Conservation (phyloP, 495 filamentous ascomycete genomes). For the Cercophora sp. region DNA sequence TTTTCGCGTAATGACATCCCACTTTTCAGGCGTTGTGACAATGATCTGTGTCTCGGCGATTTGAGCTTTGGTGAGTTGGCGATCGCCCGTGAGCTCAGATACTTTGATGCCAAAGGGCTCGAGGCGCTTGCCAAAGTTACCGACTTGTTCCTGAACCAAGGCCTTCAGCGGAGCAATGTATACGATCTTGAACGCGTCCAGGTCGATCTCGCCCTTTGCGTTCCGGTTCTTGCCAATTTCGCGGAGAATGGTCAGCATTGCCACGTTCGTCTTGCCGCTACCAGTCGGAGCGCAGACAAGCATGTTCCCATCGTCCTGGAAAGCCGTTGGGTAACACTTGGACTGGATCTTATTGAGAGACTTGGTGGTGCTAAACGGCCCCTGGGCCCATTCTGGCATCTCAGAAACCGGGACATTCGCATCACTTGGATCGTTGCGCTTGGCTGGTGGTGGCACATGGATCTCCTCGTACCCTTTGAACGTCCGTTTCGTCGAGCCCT, state of each 20-base stretch:
- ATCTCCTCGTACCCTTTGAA: slow-evolving; percentile 99
- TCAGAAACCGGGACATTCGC: slow-evolving; percentile 75
- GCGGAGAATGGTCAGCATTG: slow-evolving; percentile 92
- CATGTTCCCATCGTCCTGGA: slow-evolving; percentile 94
- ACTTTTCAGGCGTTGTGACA: slow-evolving; percentile 98
- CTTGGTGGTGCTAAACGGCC: slow-evolving; percentile 70
- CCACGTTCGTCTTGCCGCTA: slow-evolving; percentile 98
- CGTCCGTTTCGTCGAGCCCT: slow-evolving; percentile 88
- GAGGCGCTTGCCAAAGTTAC: slow-evolving; percentile 89
- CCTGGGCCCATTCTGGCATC: slow-evolving; percentile 86
- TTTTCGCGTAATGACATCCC: slow-evolving; percentile 98
- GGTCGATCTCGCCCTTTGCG: slow-evolving; percentile 79
- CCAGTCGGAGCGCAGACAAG: slow-evolving; percentile 96
- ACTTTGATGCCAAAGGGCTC: slow-evolving; percentile 90
- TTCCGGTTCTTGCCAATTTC: slow-evolving; percentile 96
- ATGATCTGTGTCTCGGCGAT: slow-evolving; percentile 98
- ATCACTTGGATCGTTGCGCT: slow-evolving; percentile 74
- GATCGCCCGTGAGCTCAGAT: slow-evolving; percentile 91
- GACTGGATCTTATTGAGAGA: slow-evolving; percentile 95
- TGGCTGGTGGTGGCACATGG: slow-evolving; percentile 88
- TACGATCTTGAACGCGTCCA: slow-evolving; percentile 96
- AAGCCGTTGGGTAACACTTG: slow-evolving; percentile 84
- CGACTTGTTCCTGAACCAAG: slow-evolving; percentile 93
- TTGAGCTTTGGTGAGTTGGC: slow-evolving; percentile 97
- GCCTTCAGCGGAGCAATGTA: slow-evolving; percentile 95